A percentile compares a stretch with the other conserved stretches of the same genome.
phyloP scores from a whole-genome alignment of 805 yeast genomes.

The Suhomyces canberraensis region DNA sequence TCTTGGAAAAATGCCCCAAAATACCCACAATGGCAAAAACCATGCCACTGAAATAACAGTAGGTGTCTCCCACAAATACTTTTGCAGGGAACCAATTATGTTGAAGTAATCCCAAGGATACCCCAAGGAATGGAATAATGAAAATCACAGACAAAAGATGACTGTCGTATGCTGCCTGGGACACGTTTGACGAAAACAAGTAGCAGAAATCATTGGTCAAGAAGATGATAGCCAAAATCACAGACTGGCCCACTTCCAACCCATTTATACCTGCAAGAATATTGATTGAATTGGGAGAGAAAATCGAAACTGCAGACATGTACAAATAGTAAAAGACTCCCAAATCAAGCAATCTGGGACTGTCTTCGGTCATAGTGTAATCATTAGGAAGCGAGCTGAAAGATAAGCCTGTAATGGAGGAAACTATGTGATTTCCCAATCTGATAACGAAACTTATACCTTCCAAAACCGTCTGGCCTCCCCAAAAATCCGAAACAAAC shows the following conservation, averaged over 20 bases:
- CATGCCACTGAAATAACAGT: constrained; percentile 98
- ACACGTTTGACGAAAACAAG: constrained; percentile 41
- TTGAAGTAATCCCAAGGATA: constrained; percentile 68
- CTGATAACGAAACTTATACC: constrained; percentile 19
- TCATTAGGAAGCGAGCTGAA: constrained; percentile 36
- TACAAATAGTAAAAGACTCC: constrained; percentile 79
- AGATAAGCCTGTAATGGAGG: constrained; percentile 34
- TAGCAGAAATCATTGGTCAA: constrained; percentile 77
- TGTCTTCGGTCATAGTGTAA: constrained; percentile 31
- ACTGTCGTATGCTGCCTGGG: constrained; percentile 62
- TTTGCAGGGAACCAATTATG: constrained; percentile 88
- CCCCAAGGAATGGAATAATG: constrained; percentile 83
- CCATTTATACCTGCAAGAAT: constrained; percentile 97
- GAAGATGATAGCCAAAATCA: constrained; percentile 69
- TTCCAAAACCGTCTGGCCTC: constrained; percentile 26
- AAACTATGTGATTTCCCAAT: constrained; percentile 28
- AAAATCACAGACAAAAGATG: constrained; percentile 80
- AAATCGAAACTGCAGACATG: constrained; percentile 89
- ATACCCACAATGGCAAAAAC: constrained; percentile 97
- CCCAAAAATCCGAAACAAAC: constrained; percentile 43
- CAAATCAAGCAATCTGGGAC: constrained; percentile 61
- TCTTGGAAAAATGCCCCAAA: constrained; percentile 93
- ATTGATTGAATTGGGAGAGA: constrained; percentile 94
- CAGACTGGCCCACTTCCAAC: constrained; percentile 91
- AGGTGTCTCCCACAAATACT: constrained; percentile 97